A percentile compares a stretch with the other conserved stretches of the same genome.
These are phyloP conservation scores for Gloeophyllum trabeum DNA, from an alignment of 768 basidiomycete species.

Conservation along the genomic window DNA sequence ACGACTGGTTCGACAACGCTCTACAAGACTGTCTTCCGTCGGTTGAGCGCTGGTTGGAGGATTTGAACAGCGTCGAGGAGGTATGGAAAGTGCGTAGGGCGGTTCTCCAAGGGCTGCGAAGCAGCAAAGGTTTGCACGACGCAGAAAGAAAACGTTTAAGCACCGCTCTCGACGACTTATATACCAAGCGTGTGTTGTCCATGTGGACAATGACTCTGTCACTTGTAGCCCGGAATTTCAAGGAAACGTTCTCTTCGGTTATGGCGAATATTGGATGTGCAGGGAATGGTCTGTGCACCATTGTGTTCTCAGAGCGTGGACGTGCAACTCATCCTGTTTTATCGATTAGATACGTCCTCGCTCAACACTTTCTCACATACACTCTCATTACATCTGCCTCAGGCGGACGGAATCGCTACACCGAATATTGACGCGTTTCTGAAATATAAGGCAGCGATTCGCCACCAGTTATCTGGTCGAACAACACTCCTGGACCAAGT, in stretches of 20 bases:
- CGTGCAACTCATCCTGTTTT: too few relatives aligned
- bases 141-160: slow-evolving; percentile 34
- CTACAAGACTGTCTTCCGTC: slow-evolving; percentile 30
- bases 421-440: slow-evolving; percentile 33
- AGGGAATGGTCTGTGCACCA: too few relatives aligned
- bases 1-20: slow-evolving; percentile 55
- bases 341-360: too few relatives aligned
- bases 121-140: slow-evolving; percentile 29
- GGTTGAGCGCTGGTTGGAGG: slow-evolving; percentile 44
- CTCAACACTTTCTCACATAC: too few relatives aligned
- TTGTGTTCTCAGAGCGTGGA: too few relatives aligned
- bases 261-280: too few relatives aligned
- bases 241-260: too few relatives aligned
- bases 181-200: slow-evolving; percentile 36
- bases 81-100: slow-evolving; percentile 62
- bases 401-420: too few relatives aligned
- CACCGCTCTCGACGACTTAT: slow-evolving; percentile 39
- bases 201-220: slow-evolving; percentile 58
- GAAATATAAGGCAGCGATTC: slow-evolving; percentile 49
- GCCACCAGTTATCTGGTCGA: slow-evolving; percentile 53
- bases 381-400: too few relatives aligned
- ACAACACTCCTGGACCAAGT: slow-evolving; percentile 50
- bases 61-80: slow-evolving; percentile 47
- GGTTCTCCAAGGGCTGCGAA: slow-evolving; percentile 31
- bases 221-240: too few relatives aligned